Evolutionary conservation across 2,329 filamentous ascomycete genomes (phyloP), one percentile per base, ranked within the genome.

Genomic region (Fusarium phyllophilum): DNA sequence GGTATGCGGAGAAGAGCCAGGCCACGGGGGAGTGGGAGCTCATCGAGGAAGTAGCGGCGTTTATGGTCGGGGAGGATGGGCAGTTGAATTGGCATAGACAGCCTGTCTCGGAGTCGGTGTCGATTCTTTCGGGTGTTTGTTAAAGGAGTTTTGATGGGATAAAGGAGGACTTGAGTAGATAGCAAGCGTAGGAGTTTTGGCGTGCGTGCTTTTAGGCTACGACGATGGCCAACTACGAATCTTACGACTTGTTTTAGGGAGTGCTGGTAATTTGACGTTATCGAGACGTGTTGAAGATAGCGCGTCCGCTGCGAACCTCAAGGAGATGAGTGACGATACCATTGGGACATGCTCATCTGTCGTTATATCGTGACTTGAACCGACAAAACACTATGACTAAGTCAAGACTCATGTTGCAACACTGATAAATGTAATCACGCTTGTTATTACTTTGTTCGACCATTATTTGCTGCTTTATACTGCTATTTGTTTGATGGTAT

Each of bases 31-130:
- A 69, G 11, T 85, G 83, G 83, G 80, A 79, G 36, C 72, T 84
- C 29, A 72, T 85, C 0, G 83, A 85, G 62, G 83, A 85, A 68
- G 77, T 74, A 14, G 82, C 83, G 1, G 75, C 79, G 10, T 81
- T 81, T 51, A 62, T 62, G 15, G 79, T 83, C 9, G 69, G 69
- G 1, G 52, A 72, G 2, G 77, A 84, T 36, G 82, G 82, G 18
- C 75, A 67, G 5, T 59, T 84, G 17, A 65, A 75, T 8, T 85
- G 83, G 83, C 73, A 77, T 29, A 71, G 79, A 39, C 82, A 82
- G 42, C 81, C 83, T 3, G 77, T 84, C 17, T 83, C 83, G 5
- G 78, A 81, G 12, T 78, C 80, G 34, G 66, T 65, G 3, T 78
- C 77, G 20, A 78, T 78, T 41, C 65, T 78, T 18, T 78, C 77